Conservation (phyloP, 345 rosid species). For the Corchorus olitorius region DNA sequence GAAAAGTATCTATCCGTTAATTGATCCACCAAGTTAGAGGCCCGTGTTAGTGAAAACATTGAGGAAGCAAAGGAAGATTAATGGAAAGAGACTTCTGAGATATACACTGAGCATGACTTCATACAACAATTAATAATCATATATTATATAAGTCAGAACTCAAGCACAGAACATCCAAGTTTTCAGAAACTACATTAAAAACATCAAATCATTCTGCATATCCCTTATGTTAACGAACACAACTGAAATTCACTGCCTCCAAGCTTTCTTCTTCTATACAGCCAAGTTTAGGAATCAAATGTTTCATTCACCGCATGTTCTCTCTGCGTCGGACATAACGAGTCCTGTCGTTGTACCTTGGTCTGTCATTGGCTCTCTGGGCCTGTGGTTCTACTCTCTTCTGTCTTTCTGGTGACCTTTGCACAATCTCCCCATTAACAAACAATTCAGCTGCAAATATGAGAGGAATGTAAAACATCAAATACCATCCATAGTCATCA, state of each 20-base stretch:
- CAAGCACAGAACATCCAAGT: neutral
- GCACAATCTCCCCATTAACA: slow-evolving; percentile 95
- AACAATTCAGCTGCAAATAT: slow-evolving; percentile 76
- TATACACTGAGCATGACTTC: neutral
- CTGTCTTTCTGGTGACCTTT: slow-evolving; percentile 92
- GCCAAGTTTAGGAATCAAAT: neutral
- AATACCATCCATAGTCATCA: neutral
- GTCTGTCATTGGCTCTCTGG: slow-evolving; percentile 90
- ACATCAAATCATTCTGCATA: neutral
- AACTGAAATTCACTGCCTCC: neutral
- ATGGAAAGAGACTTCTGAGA: no score
- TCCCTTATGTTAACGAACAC: slow-evolving; percentile 3
- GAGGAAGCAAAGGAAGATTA: no score
- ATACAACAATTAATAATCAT: neutral
- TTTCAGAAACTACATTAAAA: neutral
- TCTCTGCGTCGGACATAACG: slow-evolving; percentile 87
- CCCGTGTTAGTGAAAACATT: no score
- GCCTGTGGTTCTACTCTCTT: slow-evolving; percentile 92
- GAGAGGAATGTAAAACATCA: neutral
- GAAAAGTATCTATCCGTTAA: no score
- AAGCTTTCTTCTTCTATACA: slow-evolving; percentile 27
- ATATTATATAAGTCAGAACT: neutral
- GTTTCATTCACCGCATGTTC: slow-evolving; percentile 47
- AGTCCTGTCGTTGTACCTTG: slow-evolving; percentile 97
- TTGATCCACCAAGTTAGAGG: no score